A percentile compares a stretch with the other conserved stretches of the same genome.
phyloP scores from a whole-genome alignment of 1,284 basidiomycete genomes.

The Grifola frondosa region DNA sequence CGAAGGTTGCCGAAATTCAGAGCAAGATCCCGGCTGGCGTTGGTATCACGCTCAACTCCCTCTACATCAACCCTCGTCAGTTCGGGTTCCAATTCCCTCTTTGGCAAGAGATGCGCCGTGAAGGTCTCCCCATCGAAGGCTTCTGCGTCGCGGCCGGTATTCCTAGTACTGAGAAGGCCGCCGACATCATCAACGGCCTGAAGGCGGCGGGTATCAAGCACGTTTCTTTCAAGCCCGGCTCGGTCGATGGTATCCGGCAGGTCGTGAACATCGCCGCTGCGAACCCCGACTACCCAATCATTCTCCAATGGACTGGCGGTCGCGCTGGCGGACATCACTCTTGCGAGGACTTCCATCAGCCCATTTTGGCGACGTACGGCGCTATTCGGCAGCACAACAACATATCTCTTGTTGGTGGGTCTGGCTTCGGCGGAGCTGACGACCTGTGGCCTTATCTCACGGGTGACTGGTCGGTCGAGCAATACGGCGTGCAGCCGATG shows the following conservation, averaged over 20 bases:
- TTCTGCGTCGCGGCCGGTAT: conserved; percentile 98
- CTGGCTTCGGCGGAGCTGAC: conserved; percentile 93
- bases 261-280: conserved; percentile 94
- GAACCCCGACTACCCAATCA: conserved; percentile 97
- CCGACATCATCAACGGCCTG: conserved; percentile 55
- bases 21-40: conserved; percentile 80
- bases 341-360: conserved; percentile 98
- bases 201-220: conserved; percentile 83
- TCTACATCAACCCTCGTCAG: conserved; percentile 98
- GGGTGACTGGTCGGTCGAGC: conserved; percentile 89
- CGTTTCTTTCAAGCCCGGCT: conserved; percentile 96
- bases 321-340: conserved; percentile 99
- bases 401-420: conserved; percentile 91
- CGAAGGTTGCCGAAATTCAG: conserved; percentile 90
- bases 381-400: conserved; percentile 89
- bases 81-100: conserved; percentile 96
- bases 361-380: conserved; percentile 88
- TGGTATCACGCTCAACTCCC: conserved; percentile 90
- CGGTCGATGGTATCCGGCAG: conserved; percentile 95
- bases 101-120: conserved; percentile 96
- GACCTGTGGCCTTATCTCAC: conserved; percentile 97
- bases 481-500: conserved; percentile 92
- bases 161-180: conserved; percentile 89
- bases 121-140: conserved; percentile 94
- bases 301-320: conserved; percentile 98